Conservation (phyloP, 352 stramenopile species). For the Globisporangium acanthophoron region DNA sequence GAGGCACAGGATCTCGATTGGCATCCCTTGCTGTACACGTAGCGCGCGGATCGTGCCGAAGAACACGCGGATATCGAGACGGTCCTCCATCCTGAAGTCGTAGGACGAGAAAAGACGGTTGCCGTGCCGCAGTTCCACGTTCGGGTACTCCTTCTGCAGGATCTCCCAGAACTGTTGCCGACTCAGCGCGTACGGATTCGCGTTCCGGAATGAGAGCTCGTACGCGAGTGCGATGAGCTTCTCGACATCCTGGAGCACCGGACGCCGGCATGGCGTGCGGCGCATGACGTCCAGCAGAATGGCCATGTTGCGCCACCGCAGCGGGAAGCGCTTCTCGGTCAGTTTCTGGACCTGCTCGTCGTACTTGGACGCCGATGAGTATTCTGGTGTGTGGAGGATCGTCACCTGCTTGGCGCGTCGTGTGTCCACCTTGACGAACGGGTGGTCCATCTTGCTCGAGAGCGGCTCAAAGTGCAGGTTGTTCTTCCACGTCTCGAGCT, state of each 20-base stretch:
- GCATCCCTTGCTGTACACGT: constrained; percentile 50
- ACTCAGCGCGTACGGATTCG: constrained; percentile 22
- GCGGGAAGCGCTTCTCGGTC: constrained; percentile 24
- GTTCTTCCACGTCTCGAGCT: constrained; percentile 33
- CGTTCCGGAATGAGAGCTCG: constrained; percentile 44
- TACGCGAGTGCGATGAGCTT: constrained; percentile 46
- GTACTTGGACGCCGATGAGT: constrained; percentile 33
- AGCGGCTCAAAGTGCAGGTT: constrained; percentile 41
- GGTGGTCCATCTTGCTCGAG: constrained; percentile 36
- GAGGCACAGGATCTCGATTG: constrained; percentile 39
- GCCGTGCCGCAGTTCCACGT: constrained; percentile 29
- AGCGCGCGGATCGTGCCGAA: constrained; percentile 42
- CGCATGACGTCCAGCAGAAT: constrained; percentile 49
- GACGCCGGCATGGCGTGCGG: constrained; percentile 43
- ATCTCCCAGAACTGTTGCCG: constrained; percentile 47
- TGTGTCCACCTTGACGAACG: constrained; percentile 31
- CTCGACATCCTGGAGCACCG: constrained; percentile 63
- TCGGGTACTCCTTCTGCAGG: constrained; percentile 41
- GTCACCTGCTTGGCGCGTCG: constrained; percentile 31
- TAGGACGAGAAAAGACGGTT: constrained; percentile 65
- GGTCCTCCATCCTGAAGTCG: constrained; percentile 40
- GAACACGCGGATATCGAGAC: constrained; percentile 47
- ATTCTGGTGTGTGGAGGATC: constrained; percentile 44
- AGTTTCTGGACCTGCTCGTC: constrained; percentile 29
- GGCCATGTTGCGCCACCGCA: constrained; percentile 45